Evolutionary conservation across 257 asterid species (phyloP).

Genomic region (Ilex aquifolium): DNA sequence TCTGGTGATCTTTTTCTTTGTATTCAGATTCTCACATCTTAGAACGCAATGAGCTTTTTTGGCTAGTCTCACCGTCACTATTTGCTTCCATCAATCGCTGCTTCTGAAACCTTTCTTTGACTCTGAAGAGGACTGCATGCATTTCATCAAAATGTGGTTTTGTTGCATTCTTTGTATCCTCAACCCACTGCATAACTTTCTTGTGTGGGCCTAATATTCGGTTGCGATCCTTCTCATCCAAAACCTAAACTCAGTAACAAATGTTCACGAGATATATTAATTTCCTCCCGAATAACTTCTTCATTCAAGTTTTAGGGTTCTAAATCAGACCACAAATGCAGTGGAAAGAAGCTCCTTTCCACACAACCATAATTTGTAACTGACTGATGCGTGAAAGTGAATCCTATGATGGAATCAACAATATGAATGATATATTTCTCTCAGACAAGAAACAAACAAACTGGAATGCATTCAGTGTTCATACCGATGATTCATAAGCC

Average conservation of each 20-base stretch:
- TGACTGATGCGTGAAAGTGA: not conserved
- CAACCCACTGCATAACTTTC: conserved; percentile 57
- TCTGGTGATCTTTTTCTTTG: no score
- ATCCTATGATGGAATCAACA: not conserved
- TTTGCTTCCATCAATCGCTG: conserved; percentile 17
- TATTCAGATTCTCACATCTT: conserved; percentile 27
- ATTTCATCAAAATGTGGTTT: conserved; percentile 69
- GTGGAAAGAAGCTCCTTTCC: not conserved
- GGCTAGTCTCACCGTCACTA: conserved; percentile 10
- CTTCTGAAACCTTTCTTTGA: conserved; percentile 34
- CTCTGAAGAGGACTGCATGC: conserved; percentile 41
- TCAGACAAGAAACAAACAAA: no score
- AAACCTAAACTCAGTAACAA: conserved; percentile 25
- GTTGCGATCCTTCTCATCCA: conserved; percentile 48
- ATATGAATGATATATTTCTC: not conserved
- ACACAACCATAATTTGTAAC: not conserved
- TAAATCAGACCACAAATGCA: no score
- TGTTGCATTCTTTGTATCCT: conserved; percentile 46
- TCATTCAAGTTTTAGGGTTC: not conserved
- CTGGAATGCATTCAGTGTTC: no score
- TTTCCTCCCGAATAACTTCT: not conserved
- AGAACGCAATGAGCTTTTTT: conserved; percentile 14
- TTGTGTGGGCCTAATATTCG: conserved; percentile 48
- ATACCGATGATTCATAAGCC: no score
- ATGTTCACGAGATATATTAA: not conserved